Evolutionary conservation across 768 basidiomycete genomes (phyloP).

Genomic region (Collybia mongolica): DNA sequence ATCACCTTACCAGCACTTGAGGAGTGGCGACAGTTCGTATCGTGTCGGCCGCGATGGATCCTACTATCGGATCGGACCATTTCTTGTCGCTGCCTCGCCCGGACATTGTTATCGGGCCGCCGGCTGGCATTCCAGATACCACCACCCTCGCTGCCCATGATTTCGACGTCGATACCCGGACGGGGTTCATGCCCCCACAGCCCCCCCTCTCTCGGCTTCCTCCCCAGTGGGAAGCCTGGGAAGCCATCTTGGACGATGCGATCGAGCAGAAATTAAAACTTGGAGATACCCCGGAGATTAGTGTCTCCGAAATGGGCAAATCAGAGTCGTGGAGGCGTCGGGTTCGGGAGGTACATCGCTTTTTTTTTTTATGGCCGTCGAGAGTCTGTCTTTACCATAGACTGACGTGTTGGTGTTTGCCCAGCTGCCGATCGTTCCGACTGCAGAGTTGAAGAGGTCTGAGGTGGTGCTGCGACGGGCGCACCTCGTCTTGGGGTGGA

Average conservation of each 20-base stretch:
- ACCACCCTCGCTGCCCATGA: conserved; percentile 67
- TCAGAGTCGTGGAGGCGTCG: conserved; percentile 45
- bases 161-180: conserved; percentile 90
- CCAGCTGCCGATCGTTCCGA: conserved; percentile 55
- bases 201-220: conserved; percentile 65
- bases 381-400: neutral
- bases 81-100: conserved; percentile 19
- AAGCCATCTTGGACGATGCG: conserved; percentile 48
- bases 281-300: conserved; percentile 45
- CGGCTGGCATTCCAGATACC: conserved; percentile 18
- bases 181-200: conserved; percentile 87
- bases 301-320: conserved; percentile 29
- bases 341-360: conserved; percentile 40
- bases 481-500: conserved; percentile 70
- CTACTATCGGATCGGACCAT: conserved; percentile 11
- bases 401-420: neutral
- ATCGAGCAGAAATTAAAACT: conserved; percentile 43
- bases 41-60: neutral
- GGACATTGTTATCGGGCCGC: conserved; percentile 10
- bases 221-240: conserved; percentile 60
- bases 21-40: no score
- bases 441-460: conserved; percentile 42
- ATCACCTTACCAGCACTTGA: no score
- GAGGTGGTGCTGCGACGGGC: conserved; percentile 65
- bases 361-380: neutral